These are phyloP conservation scores for Apostasia shenzhenica DNA, from an alignment of 106 monocot species.

Conservation along the genomic window DNA sequence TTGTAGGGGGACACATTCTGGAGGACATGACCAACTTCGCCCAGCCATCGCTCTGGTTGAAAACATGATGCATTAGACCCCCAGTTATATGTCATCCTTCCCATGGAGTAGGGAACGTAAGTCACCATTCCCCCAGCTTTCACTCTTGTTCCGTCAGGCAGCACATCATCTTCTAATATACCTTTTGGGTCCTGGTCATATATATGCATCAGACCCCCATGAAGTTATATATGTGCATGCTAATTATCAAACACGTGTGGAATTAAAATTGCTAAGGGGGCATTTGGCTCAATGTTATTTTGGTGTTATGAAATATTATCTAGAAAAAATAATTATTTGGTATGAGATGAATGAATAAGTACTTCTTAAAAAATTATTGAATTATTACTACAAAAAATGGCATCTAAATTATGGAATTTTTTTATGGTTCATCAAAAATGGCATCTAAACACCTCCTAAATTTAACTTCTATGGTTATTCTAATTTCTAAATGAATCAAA, in stretches of 20 bases:
- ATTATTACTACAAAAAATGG: no score
- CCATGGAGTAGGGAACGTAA: constrained; percentile 87
- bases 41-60: constrained; percentile 77
- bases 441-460: background rate
- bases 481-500: background rate
- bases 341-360: no score
- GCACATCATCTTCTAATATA: constrained; percentile 60
- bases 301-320: no score
- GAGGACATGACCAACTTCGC: constrained; percentile 37
- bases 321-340: no score
- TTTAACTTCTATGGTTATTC: background rate
- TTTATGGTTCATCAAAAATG: background rate
- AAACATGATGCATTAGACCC: constrained; percentile 59
- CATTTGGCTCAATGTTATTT: no score
- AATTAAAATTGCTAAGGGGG: no score
- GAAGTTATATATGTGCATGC: background rate
- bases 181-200: constrained; percentile 71
- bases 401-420: no score
- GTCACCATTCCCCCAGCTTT: constrained; percentile 66
- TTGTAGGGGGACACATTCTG: constrained; percentile 74
- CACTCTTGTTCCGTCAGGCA: constrained; percentile 79
- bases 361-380: no score
- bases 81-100: constrained; percentile 87
- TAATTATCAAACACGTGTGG: no score
- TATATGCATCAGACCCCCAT: no score